Evolutionary conservation across 768 basidiomycete genomes (phyloP).

Genomic region (Lactifluus volemus): DNA sequence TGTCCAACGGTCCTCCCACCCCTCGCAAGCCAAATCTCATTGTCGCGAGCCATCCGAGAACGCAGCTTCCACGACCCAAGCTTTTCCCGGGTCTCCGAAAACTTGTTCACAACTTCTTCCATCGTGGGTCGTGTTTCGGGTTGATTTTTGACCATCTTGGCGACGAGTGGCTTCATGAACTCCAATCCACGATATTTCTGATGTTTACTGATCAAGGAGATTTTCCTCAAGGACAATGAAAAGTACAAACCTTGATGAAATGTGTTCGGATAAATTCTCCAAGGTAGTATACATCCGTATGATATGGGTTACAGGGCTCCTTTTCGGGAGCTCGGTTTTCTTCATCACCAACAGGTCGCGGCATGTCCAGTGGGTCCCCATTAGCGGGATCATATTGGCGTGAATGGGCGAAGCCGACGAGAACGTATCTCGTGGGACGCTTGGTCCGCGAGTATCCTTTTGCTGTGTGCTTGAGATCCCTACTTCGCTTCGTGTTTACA

Average conservation of each 20-base stretch:
- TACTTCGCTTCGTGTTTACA: neutral
- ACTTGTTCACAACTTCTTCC: slow-evolving; percentile 25
- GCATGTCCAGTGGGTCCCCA: slow-evolving; percentile 20
- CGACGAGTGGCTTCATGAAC: slow-evolving; percentile 26
- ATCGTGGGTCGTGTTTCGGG: slow-evolving; percentile 27
- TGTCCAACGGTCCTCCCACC: neutral
- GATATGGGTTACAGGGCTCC: slow-evolving; percentile 24
- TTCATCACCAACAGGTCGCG: slow-evolving; percentile 35
- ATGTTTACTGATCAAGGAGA: neutral
- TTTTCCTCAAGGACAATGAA: neutral
- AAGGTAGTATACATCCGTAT: slow-evolving; percentile 29
- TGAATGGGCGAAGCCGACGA: slow-evolving; percentile 33
- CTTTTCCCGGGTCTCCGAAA: slow-evolving; percentile 16
- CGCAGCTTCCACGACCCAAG: slow-evolving; percentile 26
- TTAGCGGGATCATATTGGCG: slow-evolving; percentile 24
- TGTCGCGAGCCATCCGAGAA: slow-evolving; percentile 22
- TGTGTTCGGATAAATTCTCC: slow-evolving; percentile 26
- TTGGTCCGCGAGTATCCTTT: slow-evolving; percentile 26
- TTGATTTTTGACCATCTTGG: slow-evolving; percentile 28
- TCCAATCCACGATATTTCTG: slow-evolving; percentile 22
- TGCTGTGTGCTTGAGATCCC: slow-evolving; percentile 20
- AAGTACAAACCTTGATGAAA: slow-evolving; percentile 21
- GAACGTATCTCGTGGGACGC: slow-evolving; percentile 25
- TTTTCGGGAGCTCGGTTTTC: slow-evolving; percentile 27
- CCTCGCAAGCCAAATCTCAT: neutral